Percentiles rank a stretch among this genome's conserved stretches.
phyloP scores from a whole-genome alignment of 2,329 filamentous ascomycete species.

The Fusarium torulosum region DNA sequence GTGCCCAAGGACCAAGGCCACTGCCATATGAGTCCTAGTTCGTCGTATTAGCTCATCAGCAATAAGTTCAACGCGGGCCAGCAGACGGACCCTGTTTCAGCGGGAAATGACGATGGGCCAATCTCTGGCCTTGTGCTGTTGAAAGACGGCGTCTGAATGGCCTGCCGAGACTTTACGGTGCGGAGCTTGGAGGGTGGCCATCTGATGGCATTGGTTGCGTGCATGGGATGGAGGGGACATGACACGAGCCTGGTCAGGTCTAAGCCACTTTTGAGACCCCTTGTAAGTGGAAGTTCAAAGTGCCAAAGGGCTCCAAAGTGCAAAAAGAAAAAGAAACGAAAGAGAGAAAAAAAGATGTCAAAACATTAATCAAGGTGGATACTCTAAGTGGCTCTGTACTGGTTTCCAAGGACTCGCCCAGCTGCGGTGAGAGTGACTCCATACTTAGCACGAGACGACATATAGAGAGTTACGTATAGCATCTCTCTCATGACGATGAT shows the following conservation, averaged over 20 bases:
- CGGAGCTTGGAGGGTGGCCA: conserved; percentile 28
- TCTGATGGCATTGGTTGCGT: conserved; percentile 33
- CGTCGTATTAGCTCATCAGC: conserved; percentile 19
- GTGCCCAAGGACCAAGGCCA: conserved; percentile 2
- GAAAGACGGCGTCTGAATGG: conserved; percentile 29
- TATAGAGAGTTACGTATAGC: background rate
- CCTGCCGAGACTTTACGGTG: conserved; percentile 41
- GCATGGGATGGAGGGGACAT: conserved; percentile 20
- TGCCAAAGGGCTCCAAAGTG: conserved; percentile 1
- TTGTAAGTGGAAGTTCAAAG: conserved; percentile 9
- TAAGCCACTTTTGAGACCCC: conserved; percentile 38
- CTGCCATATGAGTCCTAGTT: conserved; percentile 20
- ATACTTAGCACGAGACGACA: conserved; percentile 6
- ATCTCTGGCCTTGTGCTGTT: conserved; percentile 41
- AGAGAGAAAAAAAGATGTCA: conserved; percentile 14
- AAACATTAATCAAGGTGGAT: conserved; percentile 37
- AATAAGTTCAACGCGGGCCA: conserved; percentile 37
- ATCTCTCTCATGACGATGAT: background rate
- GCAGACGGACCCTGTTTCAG: conserved; percentile 49
- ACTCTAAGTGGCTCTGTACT: conserved; percentile 22
- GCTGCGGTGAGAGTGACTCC: conserved; percentile 16
- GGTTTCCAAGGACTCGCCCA: conserved; percentile 8
- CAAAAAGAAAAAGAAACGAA: background rate
- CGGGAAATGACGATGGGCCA: conserved; percentile 49
- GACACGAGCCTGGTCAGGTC: conserved; percentile 41